Percentiles rank a stretch among this genome's conserved stretches.
Evolutionary conservation across 331 rosid genomes (phyloP).

Genomic region (Stylosanthes scabra): DNA sequence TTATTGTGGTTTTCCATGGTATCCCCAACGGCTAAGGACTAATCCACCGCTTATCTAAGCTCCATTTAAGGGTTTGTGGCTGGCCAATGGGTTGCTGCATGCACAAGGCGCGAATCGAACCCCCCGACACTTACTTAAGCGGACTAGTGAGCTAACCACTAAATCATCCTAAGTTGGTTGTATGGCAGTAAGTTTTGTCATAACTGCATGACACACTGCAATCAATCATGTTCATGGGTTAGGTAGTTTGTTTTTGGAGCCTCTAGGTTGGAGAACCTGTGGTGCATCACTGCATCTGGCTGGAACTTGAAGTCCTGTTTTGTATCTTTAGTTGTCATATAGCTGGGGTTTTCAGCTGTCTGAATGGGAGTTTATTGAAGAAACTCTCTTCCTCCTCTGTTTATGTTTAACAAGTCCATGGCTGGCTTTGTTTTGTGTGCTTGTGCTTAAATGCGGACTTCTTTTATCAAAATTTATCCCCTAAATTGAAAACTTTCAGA

Average conservation of each 20-base stretch:
- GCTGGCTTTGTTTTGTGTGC: background rate
- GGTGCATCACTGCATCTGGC: background rate
- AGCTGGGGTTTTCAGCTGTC: slow-evolving; percentile 3
- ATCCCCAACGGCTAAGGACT: too few species aligned
- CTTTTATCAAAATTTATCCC: background rate
- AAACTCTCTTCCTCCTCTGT: background rate
- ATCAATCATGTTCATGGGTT: background rate
- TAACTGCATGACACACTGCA: background rate
- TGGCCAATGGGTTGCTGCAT: too few species aligned
- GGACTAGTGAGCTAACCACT: too few species aligned
- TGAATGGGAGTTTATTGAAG: background rate
- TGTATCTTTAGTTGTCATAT: background rate
- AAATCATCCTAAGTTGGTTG: background rate
- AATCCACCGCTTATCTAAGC: too few species aligned
- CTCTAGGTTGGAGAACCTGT: background rate
- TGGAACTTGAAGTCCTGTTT: background rate
- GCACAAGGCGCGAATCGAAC: too few species aligned
- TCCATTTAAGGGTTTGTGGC: too few species aligned
- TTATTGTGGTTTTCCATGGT: too few species aligned
- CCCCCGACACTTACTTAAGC: too few species aligned
- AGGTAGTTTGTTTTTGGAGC: background rate
- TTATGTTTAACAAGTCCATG: background rate
- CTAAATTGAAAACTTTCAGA: background rate
- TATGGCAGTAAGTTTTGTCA: background rate
- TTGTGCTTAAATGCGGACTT: background rate